Evolutionary conservation across 2,329 filamentous ascomycete species (phyloP), one percentile per base, ranked within the genome.

Genomic region (Cladophialophora exuberans): DNA sequence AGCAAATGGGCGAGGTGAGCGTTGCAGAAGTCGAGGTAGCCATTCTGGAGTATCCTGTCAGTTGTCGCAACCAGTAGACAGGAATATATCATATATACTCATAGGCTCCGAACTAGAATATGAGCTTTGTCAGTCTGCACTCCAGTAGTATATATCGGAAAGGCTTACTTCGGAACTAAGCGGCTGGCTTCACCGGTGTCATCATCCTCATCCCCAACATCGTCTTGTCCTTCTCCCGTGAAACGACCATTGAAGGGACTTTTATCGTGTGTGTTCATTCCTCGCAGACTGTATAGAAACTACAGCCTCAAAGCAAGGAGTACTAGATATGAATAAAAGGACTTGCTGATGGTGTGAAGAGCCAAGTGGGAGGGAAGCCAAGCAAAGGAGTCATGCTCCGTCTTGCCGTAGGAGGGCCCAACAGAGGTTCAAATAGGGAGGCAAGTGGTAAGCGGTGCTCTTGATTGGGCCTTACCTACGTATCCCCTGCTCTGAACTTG

Each of bases 301-400:
- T 20, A 18, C 22, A 25, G n/a, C 23, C 15, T 13, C n/a, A 30
- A 41, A 39, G 25, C 13, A 20, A 41, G 17, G 25, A n/a, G 42
- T 11, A 17, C 17, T n/a, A 28, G 22, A 18, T 10, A 13, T n/a
- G 6, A 15, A 11, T 15, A 41, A 23, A n/a, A 42, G 11, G 26
- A n/a, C 11, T n/a, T 11, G 26, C 25, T 23, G 17, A 25, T n/a
- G 9, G 31, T 26, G 20, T 20, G 18, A 28, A 33, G 25, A 11
- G 41, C 22, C 28, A 18, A 22, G 20, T 22, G 35, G 20, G 15
- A 15, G 35, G 20, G 13, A 13, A 43, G 39, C 39, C 39, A 26
- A 43, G 39, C n/a, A 15, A 43, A 23, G 4, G 7, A 28, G 28
- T 13, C 13, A n/a, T 49, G 46, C 30, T 49, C 46, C 46, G 46